phyloP scores from a whole-genome alignment of 2,329 filamentous ascomycete species.

The Ophiocordyceps robertsii region DNA sequence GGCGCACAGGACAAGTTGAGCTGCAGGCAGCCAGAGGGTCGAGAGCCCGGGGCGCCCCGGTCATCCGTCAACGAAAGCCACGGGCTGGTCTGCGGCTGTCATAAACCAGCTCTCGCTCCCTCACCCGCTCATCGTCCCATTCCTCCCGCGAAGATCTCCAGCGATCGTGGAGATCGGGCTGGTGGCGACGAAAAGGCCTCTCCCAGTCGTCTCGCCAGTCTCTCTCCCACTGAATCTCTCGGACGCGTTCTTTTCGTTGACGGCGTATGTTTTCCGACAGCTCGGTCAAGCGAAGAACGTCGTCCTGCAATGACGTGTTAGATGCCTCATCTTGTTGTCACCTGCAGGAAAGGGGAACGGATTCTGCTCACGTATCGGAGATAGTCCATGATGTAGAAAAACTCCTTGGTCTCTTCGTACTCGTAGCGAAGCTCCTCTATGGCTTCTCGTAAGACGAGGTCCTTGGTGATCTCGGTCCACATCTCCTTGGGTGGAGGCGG shows the following conservation, averaged over 20 bases:
- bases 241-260: constrained; percentile 36
- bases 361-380: constrained; percentile 60
- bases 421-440: constrained; percentile 75
- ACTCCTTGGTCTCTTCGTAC: constrained; percentile 78
- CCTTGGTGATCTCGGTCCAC: constrained; percentile 97
- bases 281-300: constrained; percentile 73
- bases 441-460: constrained; percentile 74
- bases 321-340: not conserved
- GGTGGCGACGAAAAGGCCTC: constrained; percentile 22
- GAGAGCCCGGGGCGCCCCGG: not conserved
- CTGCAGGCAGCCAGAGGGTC: not conserved
- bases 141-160: constrained; percentile 12
- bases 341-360: not conserved
- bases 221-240: constrained; percentile 45
- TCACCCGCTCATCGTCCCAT: constrained; percentile 49
- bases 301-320: constrained; percentile 44
- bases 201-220: constrained; percentile 39
- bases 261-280: constrained; percentile 71
- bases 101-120: constrained; percentile 55
- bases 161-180: constrained; percentile 15
- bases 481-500: constrained; percentile 47
- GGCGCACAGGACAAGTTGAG: not conserved
- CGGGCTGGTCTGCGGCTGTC: constrained; percentile 29
- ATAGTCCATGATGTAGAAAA: constrained; percentile 90
- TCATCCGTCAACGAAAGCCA: constrained; percentile 1